A percentile compares a stretch with the other conserved stretches of the same genome.
Conservation (phyloP, 306 rosid species). For the Medicago truncatula region MtrunA17r5.0-ANR NC_053043.1:43102001-43102500, state of each 20-base stretch:
- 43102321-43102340: conserved; percentile 18
- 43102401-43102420: not conserved
- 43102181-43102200: conserved; percentile 32
- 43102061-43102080: conserved; percentile 87
- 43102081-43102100: conserved; percentile 86
- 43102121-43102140: conserved; percentile 73
- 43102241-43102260: conserved; percentile 33
- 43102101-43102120: conserved; percentile 61
- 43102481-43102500: not conserved
- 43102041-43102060: conserved; percentile 88
- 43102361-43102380: not conserved
- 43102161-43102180: conserved; percentile 33
- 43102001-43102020: conserved; percentile 69
- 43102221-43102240: conserved; percentile 26
- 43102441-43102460: not conserved
- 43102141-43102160: conserved; percentile 48
- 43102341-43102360: conserved; percentile 24
- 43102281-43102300: conserved; percentile 14
- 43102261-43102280: conserved; percentile 5
- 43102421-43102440: not conserved
- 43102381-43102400: not conserved
- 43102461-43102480: not conserved
- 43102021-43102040: conserved; percentile 58
- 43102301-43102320: conserved; percentile 3
- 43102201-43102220: conserved; percentile 17